Percentiles rank a stretch among this genome's conserved stretches.
phyloP scores from a whole-genome alignment of 2,329 filamentous ascomycete genomes.

The Pseudogymnoascus sp. region DNA sequence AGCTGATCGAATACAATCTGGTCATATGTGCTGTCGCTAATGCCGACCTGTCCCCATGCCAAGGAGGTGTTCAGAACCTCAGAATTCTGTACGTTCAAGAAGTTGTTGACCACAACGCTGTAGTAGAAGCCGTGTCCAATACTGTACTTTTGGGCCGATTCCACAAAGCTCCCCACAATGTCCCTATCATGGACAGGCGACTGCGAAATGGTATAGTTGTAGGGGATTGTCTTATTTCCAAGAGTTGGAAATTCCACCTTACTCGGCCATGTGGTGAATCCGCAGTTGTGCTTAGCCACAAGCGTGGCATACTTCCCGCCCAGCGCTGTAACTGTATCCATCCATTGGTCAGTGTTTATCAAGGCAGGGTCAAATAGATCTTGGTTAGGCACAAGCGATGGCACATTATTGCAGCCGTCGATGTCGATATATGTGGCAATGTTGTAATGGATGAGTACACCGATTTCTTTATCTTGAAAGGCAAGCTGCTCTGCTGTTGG shows the following conservation, averaged over 20 bases:
- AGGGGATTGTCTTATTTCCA: conserved; percentile 22
- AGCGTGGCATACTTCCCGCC: conserved; percentile 28
- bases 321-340: conserved; percentile 23
- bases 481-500: conserved; percentile 23
- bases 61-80: conserved; percentile 16
- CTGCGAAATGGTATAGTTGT: conserved; percentile 26
- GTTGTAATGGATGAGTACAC: conserved; percentile 24
- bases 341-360: conserved; percentile 25
- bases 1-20: conserved; percentile 23
- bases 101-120: conserved; percentile 28
- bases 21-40: conserved; percentile 23
- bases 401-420: conserved; percentile 24
- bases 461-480: conserved; percentile 25
- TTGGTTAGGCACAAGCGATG: too few relatives aligned
- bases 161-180: conserved; percentile 22
- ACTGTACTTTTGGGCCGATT: conserved; percentile 22
- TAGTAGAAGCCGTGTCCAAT: conserved; percentile 28
- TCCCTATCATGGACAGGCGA: conserved; percentile 23
- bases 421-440: conserved; percentile 23
- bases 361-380: too few relatives aligned
- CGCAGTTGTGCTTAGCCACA: conserved; percentile 29
- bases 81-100: conserved; percentile 24
- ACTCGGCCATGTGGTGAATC: conserved; percentile 26
- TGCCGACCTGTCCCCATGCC: conserved; percentile 19
- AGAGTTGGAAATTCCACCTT: conserved; percentile 22